Evolutionary conservation across 495 filamentous ascomycete genomes (phyloP).

Genomic region (Aspergillus biplanus): DNA sequence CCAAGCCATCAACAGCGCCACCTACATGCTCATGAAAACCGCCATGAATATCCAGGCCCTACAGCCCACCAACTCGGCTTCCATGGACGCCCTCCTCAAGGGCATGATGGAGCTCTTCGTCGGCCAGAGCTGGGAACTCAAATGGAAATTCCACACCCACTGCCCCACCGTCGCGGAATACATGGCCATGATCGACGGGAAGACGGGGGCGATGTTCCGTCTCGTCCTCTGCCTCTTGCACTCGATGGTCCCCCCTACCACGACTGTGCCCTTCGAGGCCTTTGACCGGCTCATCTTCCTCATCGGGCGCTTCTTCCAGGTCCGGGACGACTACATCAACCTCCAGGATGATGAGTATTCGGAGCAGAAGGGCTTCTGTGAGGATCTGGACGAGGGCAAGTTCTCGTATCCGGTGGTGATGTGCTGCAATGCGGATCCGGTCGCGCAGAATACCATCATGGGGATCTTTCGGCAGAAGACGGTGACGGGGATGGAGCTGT

Average conservation of each 20-base stretch:
- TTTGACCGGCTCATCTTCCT: conserved; percentile 1
- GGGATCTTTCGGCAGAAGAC: not conserved
- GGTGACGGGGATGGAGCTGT: not conserved
- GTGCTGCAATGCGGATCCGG: not conserved
- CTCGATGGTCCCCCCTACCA: not conserved
- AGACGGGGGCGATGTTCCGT: conserved; percentile 39
- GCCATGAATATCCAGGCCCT: conserved; percentile 18
- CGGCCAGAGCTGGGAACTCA: conserved; percentile 37
- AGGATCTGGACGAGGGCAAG: conserved; percentile 47
- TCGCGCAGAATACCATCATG: not conserved
- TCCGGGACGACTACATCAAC: conserved; percentile 46
- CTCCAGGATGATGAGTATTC: conserved; percentile 30
- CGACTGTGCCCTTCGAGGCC: not conserved
- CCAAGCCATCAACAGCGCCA: conserved; percentile 56
- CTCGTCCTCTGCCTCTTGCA: conserved; percentile 31
- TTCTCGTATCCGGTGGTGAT: conserved; percentile 35
- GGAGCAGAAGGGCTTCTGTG: conserved; percentile 50
- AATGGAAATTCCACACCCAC: conserved; percentile 28
- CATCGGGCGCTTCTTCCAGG: conserved; percentile 39
- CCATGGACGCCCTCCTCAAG: conserved; percentile 15
- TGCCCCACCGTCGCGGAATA: conserved; percentile 32
- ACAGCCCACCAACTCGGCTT: not conserved
- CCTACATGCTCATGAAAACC: conserved; percentile 46
- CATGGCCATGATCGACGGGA: conserved; percentile 34
- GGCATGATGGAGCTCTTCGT: conserved; percentile 25